Evolutionary conservation across 1,284 basidiomycete species (phyloP).

Genomic region (Grifola frondosa): DNA sequence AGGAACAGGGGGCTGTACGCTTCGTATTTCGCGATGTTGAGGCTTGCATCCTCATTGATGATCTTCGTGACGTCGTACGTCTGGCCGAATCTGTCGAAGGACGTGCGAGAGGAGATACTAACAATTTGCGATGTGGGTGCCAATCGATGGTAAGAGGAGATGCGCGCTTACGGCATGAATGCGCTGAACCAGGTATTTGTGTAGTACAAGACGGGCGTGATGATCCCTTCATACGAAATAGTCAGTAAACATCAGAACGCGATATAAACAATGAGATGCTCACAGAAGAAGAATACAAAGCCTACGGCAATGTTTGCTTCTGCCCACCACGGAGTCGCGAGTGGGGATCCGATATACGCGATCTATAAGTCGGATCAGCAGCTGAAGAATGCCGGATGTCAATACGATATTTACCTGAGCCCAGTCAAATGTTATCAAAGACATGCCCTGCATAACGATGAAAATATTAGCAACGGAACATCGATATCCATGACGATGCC

Average conservation of each 20-base stretch:
- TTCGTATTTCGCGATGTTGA: conserved; percentile 53
- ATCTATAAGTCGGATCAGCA: conserved; percentile 38
- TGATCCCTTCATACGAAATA: conserved; percentile 54
- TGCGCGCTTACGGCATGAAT: conserved; percentile 44
- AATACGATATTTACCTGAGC: conserved; percentile 27
- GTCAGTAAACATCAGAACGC: conserved; percentile 30
- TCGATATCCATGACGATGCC: not conserved
- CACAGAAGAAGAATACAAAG: conserved; percentile 60
- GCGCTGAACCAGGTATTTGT: conserved; percentile 43
- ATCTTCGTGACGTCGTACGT: conserved; percentile 59
- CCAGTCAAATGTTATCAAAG: conserved; percentile 46
- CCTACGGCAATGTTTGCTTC: conserved; percentile 57
- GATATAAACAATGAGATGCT: conserved; percentile 35
- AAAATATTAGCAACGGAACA: not conserved
- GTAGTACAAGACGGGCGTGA: conserved; percentile 59
- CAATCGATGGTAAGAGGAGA: not conserved
- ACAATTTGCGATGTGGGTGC: not conserved
- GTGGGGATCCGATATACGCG: conserved; percentile 58
- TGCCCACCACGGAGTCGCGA: conserved; percentile 60
- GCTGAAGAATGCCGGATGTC: conserved; percentile 42
- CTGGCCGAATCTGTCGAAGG: conserved; percentile 56
- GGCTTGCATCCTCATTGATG: conserved; percentile 47
- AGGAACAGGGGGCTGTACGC: conserved; percentile 64
- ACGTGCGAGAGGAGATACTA: conserved; percentile 54
- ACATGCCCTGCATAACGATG: conserved; percentile 38